Percentiles rank a stretch among this genome's conserved stretches.
Conservation (phyloP, 2,329 filamentous ascomycete genomes). For the Colletotrichum sp. region DNA sequence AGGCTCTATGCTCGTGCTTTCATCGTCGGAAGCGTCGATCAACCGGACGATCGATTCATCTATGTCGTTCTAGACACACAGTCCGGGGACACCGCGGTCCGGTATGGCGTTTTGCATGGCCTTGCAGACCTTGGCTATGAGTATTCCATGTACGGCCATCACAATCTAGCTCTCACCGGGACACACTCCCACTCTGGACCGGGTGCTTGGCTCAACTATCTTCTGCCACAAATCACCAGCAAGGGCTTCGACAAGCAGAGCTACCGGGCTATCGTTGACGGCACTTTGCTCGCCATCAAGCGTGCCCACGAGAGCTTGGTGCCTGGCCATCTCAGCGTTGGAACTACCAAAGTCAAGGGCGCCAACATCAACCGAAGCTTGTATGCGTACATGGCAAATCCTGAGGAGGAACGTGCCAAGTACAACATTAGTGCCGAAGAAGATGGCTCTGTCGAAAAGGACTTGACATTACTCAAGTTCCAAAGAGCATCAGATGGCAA, state of each 20-base stretch:
- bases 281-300: conserved; percentile 78
- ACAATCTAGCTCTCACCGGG: conserved; percentile 87
- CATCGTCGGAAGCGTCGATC: conserved; percentile 74
- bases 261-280: conserved; percentile 86
- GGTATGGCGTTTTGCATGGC: conserved; percentile 80
- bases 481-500: conserved; percentile 73
- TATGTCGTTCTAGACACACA: conserved; percentile 89
- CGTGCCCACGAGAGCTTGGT: conserved; percentile 69
- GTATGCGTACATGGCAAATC: conserved; percentile 88
- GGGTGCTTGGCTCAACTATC: conserved; percentile 90
- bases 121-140: conserved; percentile 71
- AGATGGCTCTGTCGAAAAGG: conserved; percentile 49
- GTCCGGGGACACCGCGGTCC: conserved; percentile 84
- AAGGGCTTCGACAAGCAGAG: conserved; percentile 85
- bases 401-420: conserved; percentile 71
- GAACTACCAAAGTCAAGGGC: conserved; percentile 65
- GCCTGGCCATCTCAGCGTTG: conserved; percentile 71
- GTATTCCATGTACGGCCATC: conserved; percentile 76
- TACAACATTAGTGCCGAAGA: conserved; percentile 57
- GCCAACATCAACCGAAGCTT: conserved; percentile 90
- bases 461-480: conserved; percentile 79
- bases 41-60: conserved; percentile 74
- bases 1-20: conserved; percentile 87
- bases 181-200: conserved; percentile 92
- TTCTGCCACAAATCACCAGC: conserved; percentile 87